These are phyloP conservation scores for Inga oerstediana DNA, from an alignment of 306 rosid species.

Conservation along the genomic window DNA sequence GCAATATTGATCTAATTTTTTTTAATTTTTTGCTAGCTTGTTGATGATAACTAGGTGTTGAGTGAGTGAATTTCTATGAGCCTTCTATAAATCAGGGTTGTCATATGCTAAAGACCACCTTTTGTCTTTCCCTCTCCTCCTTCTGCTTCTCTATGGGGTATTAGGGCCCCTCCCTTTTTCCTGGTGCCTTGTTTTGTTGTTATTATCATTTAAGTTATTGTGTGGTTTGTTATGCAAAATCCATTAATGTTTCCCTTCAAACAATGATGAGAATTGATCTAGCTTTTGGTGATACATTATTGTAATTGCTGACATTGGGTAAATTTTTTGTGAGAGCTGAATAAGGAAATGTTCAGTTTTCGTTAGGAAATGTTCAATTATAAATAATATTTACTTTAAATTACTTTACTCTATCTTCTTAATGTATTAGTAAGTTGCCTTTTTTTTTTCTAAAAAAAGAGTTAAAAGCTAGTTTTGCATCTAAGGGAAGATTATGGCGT, in stretches of 20 bases:
- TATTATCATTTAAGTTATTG: constrained; percentile 29
- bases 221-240: constrained; percentile 46
- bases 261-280: constrained; percentile 30
- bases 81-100: no score
- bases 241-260: constrained; percentile 41
- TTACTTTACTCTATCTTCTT: no score
- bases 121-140: not conserved
- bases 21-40: no score
- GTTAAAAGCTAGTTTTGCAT: no score
- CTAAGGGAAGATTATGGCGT: no score
- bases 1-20: no score
- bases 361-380: not conserved
- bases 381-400: no score
- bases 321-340: not conserved
- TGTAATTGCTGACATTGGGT: constrained; percentile 36
- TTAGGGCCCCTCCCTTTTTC: constrained; percentile 34
- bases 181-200: constrained; percentile 26
- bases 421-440: no score
- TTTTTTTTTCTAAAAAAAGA: no score
- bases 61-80: no score
- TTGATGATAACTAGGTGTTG: no score
- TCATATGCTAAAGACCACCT: no score
- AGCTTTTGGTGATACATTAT: constrained; percentile 37
- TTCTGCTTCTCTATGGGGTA: constrained; percentile 14
- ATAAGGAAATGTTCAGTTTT: not conserved